Conservation (phyloP, 2,329 filamentous ascomycete species). For the Pyrenophora teres region DNA sequence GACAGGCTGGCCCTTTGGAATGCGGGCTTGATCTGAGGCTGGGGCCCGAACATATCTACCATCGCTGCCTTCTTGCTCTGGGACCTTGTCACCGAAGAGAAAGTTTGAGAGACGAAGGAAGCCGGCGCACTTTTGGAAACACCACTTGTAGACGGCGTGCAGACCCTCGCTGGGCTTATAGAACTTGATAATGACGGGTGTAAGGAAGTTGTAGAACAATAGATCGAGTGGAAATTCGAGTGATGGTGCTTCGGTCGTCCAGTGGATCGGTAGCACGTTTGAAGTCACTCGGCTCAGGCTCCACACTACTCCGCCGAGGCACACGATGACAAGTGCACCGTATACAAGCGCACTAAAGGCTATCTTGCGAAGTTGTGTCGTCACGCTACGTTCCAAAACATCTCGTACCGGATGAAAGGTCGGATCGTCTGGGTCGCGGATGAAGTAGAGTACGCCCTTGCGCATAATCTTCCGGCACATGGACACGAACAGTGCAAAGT, state of each 20-base stretch:
- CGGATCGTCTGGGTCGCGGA: constrained; percentile 95
- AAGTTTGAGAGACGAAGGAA: constrained; percentile 85
- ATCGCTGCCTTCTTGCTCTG: constrained; percentile 81
- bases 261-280: constrained; percentile 84
- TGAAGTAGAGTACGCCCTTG: constrained; percentile 94
- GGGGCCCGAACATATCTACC: constrained; percentile 90
- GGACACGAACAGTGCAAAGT: constrained; percentile 96
- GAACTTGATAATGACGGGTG: constrained; percentile 82
- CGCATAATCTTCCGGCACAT: constrained; percentile 99
- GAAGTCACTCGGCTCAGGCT: constrained; percentile 71
- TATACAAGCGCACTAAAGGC: constrained; percentile 95
- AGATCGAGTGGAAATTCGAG: constrained; percentile 94
- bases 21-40: constrained; percentile 91
- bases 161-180: constrained; percentile 85
- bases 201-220: constrained; percentile 94
- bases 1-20: constrained; percentile 80
- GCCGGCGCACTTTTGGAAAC: constrained; percentile 87
- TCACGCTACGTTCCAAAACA: constrained; percentile 89
- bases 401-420: constrained; percentile 98
- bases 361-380: constrained; percentile 93
- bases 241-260: constrained; percentile 89
- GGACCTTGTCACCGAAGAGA: constrained; percentile 80
- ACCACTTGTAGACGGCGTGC: constrained; percentile 89
- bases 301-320: constrained; percentile 95
- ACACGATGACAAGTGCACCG: constrained; percentile 87